These are phyloP conservation scores for Sclerotinia spermophila DNA, from an alignment of 2,329 filamentous ascomycete genomes.

Conservation along the genomic window DNA sequence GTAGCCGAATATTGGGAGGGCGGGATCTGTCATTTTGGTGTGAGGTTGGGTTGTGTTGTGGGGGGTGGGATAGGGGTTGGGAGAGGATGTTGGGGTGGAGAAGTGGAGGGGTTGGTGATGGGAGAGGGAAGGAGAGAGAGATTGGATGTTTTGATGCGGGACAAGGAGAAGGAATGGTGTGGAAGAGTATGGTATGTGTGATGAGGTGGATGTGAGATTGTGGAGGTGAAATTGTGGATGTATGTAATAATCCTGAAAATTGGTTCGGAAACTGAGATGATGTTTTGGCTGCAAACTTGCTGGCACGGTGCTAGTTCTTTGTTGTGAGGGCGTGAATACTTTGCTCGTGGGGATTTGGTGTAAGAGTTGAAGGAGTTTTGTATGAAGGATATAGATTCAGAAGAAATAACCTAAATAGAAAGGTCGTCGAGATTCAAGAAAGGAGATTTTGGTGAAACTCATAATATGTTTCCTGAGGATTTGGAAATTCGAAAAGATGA, in stretches of 20 bases:
- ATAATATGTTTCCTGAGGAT: neutral
- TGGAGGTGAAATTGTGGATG: too few species aligned
- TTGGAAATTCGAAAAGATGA: neutral
- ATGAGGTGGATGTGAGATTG: neutral
- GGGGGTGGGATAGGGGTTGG: neutral
- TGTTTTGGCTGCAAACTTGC: neutral
- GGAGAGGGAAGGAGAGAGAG: too few species aligned
- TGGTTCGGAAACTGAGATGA: accelerated
- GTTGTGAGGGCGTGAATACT: neutral
- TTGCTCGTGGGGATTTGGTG: neutral
- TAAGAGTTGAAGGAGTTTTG: neutral
- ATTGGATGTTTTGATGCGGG: too few species aligned
- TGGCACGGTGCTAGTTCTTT: neutral
- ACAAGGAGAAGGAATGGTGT: too few species aligned
- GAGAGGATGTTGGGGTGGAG: too few species aligned
- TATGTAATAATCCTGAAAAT: neutral
- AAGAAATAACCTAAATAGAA: neutral
- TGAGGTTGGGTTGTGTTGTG: too few species aligned
- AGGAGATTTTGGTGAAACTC: neutral
- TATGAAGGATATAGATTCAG: neutral
- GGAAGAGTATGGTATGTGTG: neutral
- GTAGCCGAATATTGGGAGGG: neutral
- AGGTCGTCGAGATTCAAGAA: neutral
- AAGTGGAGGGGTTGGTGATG: neutral
- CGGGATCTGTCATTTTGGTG: too few species aligned